Evolutionary conservation across 148 eudicot genomes (phyloP), one percentile per base, ranked within the genome.

Genomic region (Persicaria tinctoria): DNA sequence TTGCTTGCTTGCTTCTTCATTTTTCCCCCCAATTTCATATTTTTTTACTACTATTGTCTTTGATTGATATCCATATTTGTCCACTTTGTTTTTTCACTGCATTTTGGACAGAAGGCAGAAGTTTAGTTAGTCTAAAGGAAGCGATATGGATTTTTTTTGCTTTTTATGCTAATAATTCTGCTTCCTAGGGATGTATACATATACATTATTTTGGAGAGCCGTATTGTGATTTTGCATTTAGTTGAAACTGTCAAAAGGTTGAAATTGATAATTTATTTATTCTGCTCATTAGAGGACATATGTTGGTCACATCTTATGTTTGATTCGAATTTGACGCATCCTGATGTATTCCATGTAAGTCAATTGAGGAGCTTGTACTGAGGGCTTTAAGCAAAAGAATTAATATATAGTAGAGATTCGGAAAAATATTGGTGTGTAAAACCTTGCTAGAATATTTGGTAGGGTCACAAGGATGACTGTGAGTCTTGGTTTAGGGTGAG

Each of bases 11-110:
- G 41, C 41, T 32, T 32, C 41, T 32, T 32, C 41, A 1, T 32
- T 32, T 32, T 32, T 32, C 2, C 41, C 27, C 27, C 27, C 41
- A 32, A 2, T 32, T 32, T 32, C 41, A 32, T 32, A 32, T 32
- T 32, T 32, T 32, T 32, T 32, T 2, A 32, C 41, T 32, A 32
- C 41, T 32, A 32, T 32, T 32, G 41, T 32, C 41, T 32, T 32
- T 32, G 41, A 32, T 32, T 32, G 41, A 2, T 32, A 32, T 2
- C 41, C 41, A 32, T 57, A 27, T 57, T 57, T 17, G 27, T 57
- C 63, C 63, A 57, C 63, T 20, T 8, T 57, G 63, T 57, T n/a
- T 18, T 20, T 57, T 57, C 63, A 57, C 18, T 57, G 63, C 63
- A 17, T n/a, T 50, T 8, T 12, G 9, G 53, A 50, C 12, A 50